These are phyloP conservation scores for Neurospora sp. DNA, from an alignment of 2,329 filamentous ascomycete species.

Conservation along the genomic window DNA sequence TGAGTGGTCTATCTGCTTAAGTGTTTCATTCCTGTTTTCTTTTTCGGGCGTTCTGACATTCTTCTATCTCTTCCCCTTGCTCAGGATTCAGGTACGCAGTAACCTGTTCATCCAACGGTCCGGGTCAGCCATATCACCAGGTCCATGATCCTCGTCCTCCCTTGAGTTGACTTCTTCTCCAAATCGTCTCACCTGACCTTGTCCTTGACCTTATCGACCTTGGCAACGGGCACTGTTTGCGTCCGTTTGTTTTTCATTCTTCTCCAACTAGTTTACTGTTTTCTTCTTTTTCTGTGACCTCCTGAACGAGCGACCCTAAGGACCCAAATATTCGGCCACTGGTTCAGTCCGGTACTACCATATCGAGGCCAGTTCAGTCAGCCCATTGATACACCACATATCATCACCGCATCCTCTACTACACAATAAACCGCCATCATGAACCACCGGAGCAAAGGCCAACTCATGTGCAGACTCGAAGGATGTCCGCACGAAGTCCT, in stretches of 20 bases:
- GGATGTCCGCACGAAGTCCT: conserved; percentile 14
- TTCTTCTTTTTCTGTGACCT: background rate
- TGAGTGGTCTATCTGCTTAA: background rate
- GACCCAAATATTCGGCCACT: background rate
- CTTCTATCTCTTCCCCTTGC: background rate
- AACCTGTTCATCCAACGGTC: background rate
- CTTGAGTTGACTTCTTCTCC: background rate
- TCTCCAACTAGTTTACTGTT: background rate
- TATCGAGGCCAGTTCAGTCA: background rate
- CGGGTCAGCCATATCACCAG: background rate
- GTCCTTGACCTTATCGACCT: background rate
- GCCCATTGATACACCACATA: too few species aligned
- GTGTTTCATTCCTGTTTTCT: background rate
- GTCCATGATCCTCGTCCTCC: background rate
- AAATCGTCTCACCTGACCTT: background rate
- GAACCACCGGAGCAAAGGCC: conserved; percentile 10
- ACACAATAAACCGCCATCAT: conserved; percentile 2
- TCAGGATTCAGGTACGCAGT: background rate
- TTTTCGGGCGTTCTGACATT: background rate
- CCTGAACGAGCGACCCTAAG: background rate
- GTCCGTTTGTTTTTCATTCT: background rate
- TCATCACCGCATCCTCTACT: background rate
- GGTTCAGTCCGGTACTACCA: background rate
- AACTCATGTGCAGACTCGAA: conserved; percentile 10
- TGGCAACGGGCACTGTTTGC: background rate